These are phyloP conservation scores for Pestalotiopsis sp. DNA, from an alignment of 2,329 filamentous ascomycete genomes.

Conservation along the genomic window DNA sequence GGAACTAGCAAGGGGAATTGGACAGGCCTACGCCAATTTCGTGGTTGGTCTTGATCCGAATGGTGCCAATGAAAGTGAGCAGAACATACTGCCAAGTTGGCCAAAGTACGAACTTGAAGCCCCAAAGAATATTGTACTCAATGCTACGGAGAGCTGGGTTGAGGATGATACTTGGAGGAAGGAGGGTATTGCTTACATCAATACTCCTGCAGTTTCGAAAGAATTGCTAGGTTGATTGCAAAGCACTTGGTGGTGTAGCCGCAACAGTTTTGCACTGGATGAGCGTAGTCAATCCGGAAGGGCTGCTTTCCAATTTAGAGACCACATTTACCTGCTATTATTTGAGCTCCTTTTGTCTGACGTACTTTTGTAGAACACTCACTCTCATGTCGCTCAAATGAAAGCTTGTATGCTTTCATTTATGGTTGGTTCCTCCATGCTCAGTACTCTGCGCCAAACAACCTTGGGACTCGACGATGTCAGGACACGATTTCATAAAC, in stretches of 20 bases:
- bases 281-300: background rate
- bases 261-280: no score
- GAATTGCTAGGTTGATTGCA: constrained; percentile 32
- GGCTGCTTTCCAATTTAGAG: no score
- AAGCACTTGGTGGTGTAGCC: no score
- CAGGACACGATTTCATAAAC: no score
- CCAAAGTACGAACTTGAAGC: constrained; percentile 27
- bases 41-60: constrained; percentile 47
- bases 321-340: background rate
- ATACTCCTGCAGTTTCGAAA: constrained; percentile 37
- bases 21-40: constrained; percentile 45
- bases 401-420: no score
- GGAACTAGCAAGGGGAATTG: constrained; percentile 37
- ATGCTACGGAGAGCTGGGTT: constrained; percentile 43
- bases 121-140: constrained; percentile 49
- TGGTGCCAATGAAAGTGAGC: constrained; percentile 6
- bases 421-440: no score
- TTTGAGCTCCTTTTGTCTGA: background rate
- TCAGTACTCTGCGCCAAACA: no score
- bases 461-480: no score
- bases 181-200: constrained; percentile 47
- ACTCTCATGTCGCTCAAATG: no score
- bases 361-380: no score
- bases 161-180: constrained; percentile 51
- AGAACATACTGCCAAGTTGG: constrained; percentile 21